Evolutionary conservation across 1,139 yeast species (phyloP), one percentile per base, ranked within the genome.

Genomic region (Sugiyamaella grinbergsii): DNA sequence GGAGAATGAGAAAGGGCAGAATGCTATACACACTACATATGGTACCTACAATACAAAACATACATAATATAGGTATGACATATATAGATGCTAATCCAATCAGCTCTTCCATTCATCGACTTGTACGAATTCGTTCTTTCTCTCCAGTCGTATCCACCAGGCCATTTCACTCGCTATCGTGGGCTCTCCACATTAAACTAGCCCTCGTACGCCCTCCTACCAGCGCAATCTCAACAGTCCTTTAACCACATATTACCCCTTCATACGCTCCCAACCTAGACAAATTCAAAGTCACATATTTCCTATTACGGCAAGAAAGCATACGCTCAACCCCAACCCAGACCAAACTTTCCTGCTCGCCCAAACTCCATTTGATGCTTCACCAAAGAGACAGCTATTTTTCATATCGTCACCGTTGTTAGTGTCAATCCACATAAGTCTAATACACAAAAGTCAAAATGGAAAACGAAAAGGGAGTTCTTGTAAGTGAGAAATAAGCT

Each of bases 391-490:
- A 41, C 31, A n/a, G 22, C 29, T 16, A 41, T 26, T 41, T 41
- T 41, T 41, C 45, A 41, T 41, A 41, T 36, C 24, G 37, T 33
- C 36, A 41, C 16, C 31, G 23, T 31, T 32, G 37, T 29, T 38
- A 41, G 49, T 37, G 37, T 47, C 37, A 36, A 29, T 45, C 46
- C 45, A 47, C 45, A 40, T 29, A 33, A 22, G 13, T 29, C 24
- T 24, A 20, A 16, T 33, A 43, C 34, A 43, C 40, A 32, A 47
- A 51, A 42, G 47, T 45, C 86, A 89, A 79, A 73, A 93, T 93
- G 98, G 98, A 93, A 85, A 93, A 93, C 98, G 98, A 93, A 79
- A 89, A 89, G 83, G 98, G 98, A 79, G 95, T 89, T 83, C 85
- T 91, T 81, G 98, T 88, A 86, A 78, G 96, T 41, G 19, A 6